Evolutionary conservation across 495 filamentous ascomycete species (phyloP).

Genomic region (Cryomyces minteri): DNA sequence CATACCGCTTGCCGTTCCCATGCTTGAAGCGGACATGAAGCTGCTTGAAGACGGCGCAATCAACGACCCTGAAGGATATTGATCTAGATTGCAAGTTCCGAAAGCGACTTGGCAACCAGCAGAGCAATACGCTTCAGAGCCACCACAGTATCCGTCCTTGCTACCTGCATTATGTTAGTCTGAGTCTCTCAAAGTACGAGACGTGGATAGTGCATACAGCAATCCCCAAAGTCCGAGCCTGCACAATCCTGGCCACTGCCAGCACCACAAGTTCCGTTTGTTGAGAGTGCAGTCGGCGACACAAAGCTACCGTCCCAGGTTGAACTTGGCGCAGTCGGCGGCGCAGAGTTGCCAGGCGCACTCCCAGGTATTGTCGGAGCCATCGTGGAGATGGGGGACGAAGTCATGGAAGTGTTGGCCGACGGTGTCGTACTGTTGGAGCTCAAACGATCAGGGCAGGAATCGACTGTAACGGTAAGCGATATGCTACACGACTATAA

Average conservation of each 20-base stretch:
- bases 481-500: background rate
- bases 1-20: too few relatives aligned
- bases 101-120: background rate
- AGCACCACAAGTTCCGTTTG: background rate
- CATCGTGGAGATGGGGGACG: background rate
- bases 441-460: background rate
- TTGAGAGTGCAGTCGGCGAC: background rate
- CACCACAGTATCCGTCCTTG: background rate
- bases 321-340: background rate
- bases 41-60: background rate
- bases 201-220: background rate
- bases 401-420: background rate
- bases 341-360: background rate
- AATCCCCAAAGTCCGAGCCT: background rate
- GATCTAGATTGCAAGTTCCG: background rate
- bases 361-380: background rate
- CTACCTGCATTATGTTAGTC: background rate
- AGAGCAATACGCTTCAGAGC: background rate
- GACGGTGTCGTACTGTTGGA: background rate
- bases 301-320: too few relatives aligned
- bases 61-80: background rate
- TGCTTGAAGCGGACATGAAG: too few relatives aligned
- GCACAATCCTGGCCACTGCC: background rate
- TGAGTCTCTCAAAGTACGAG: background rate
- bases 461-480: background rate